Evolutionary conservation across 257 asterid genomes (phyloP), one percentile per base, ranked within the genome.

Genomic region (Primulina tabacum): DNA sequence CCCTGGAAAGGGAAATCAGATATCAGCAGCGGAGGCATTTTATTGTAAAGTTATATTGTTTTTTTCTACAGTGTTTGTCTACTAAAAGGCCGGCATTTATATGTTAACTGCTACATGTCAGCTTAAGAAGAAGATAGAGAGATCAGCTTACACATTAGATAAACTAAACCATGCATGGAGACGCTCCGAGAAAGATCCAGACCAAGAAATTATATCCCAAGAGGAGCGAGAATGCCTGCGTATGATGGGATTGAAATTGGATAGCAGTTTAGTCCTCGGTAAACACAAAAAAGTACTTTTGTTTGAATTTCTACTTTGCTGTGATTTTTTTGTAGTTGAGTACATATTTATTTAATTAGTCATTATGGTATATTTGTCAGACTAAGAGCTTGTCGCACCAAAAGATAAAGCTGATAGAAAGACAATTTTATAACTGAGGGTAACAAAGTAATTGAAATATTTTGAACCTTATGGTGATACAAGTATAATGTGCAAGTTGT

Each of bases 231-330:
- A 71, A 64, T 86, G 88, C 77, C 78, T 90, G 60, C 84, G 85
- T 60, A 77, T 77, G 76, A 87, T 90, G 62, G 97, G 95, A 40
- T 76, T 86, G 73, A 86, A 85, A 80, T 77, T 72, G 73, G 81
- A 74, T 50, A 77, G 89, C 82, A 86, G 83, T 78, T 77, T 93
- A 85, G 90, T 83, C 60, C 97, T 93, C 43, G 99, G 97, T 92
- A 80, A 82, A 82, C 5, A 5, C 17, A 75, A 74, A 60, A 71
- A 43, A 5, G 29, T 64, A 28, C 71, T 28, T 33, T 52, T 84
- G 40, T 67, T 72, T 43, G 30, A 32, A 65, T 53, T 60, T 75
- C 33, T 40, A 71, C 62, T 65, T 32, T n/a, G 26, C 16, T 56
- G 55, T 28, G 62, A 10, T 62, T 61, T 20, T 71, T 18, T 16